Conservation (phyloP, 2,329 filamentous ascomycete genomes). For the Alternaria tenuissima region DNA sequence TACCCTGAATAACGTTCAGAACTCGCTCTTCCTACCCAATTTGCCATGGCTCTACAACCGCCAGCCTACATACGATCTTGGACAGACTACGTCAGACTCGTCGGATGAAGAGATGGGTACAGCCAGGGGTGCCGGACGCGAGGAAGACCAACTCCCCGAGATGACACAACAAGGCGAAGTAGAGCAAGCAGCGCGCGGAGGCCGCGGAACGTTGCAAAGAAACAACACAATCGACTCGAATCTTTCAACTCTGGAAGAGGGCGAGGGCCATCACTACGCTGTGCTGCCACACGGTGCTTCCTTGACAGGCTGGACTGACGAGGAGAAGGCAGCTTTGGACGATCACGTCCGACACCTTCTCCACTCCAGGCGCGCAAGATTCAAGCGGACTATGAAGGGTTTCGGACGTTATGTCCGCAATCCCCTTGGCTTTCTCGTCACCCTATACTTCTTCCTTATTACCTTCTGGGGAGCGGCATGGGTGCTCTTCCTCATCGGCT, state of each 20-base stretch:
- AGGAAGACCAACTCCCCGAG: conserved; percentile 25
- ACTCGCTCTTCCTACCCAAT: conserved; percentile 85
- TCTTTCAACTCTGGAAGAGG: conserved; percentile 51
- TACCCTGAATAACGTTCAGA: conserved; percentile 90
- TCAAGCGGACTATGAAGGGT: conserved; percentile 79
- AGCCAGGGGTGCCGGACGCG: conserved; percentile 15
- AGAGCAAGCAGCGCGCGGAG: conserved; percentile 23
- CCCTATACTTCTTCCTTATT: conserved; percentile 85
- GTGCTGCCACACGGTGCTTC: conserved; percentile 77
- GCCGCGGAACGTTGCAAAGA: conserved; percentile 22
- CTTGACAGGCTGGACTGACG: conserved; percentile 77
- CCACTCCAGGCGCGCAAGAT: conserved; percentile 78
- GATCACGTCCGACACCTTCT: conserved; percentile 88
- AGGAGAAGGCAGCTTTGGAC: conserved; percentile 78
- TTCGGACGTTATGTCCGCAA: conserved; percentile 78
- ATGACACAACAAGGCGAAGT: conserved; percentile 29
- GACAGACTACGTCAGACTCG: conserved; percentile 54
- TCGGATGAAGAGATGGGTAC: conserved; percentile 38
- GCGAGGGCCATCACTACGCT: conserved; percentile 71
- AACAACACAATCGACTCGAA: conserved; percentile 43
- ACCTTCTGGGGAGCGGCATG: conserved; percentile 85
- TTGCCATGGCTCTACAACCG: conserved; percentile 78
- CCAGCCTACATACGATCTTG: conserved; percentile 78
- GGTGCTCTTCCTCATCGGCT: conserved; percentile 88
- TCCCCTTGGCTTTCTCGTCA: conserved; percentile 82